These are phyloP conservation scores for Microbotryum silenes-acaulis DNA, from an alignment of 1,284 basidiomycete genomes.

Conservation along the genomic window DNA sequence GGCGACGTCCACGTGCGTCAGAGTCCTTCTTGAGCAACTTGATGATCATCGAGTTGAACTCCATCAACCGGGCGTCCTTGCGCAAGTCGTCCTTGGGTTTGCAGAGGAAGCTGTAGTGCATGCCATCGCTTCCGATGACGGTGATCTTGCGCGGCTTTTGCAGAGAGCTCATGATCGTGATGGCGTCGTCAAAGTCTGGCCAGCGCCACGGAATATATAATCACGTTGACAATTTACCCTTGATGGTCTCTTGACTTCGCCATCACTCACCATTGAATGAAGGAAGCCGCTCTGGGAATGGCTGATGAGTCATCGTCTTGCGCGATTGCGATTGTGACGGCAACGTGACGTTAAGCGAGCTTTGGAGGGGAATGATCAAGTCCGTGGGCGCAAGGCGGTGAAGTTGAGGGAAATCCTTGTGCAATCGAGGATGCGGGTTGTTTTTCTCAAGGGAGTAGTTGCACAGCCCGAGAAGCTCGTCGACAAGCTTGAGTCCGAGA, in stretches of 20 bases:
- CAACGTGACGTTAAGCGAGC: slow-evolving; percentile 80
- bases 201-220: slow-evolving; percentile 7
- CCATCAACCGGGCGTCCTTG: slow-evolving; percentile 97
- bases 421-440: no score
- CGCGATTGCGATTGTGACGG: slow-evolving; percentile 54
- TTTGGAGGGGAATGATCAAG: slow-evolving; percentile 84
- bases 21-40: slow-evolving; percentile 90
- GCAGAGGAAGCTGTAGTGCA: slow-evolving; percentile 82
- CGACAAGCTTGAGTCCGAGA: slow-evolving; percentile 56
- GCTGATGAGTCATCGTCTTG: slow-evolving; percentile 59
- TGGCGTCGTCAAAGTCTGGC: slow-evolving; percentile 66
- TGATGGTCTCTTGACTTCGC: neutral
- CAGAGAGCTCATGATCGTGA: slow-evolving; percentile 88
- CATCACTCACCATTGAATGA: slow-evolving; percentile 59
- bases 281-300: slow-evolving; percentile 71
- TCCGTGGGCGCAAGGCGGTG: slow-evolving; percentile 54
- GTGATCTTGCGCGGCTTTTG: slow-evolving; percentile 89
- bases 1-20: slow-evolving; percentile 64
- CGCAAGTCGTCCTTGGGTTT: slow-evolving; percentile 97
- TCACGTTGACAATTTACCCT: neutral
- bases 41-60: slow-evolving; percentile 97
- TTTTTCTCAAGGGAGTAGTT: slow-evolving; percentile 43
- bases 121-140: slow-evolving; percentile 74
- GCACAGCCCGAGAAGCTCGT: slow-evolving; percentile 61
- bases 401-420: slow-evolving; percentile 57